These are phyloP conservation scores for Cystobasidium onofrii DNA, from an alignment of 768 basidiomycete genomes.

Conservation along the genomic window DNA sequence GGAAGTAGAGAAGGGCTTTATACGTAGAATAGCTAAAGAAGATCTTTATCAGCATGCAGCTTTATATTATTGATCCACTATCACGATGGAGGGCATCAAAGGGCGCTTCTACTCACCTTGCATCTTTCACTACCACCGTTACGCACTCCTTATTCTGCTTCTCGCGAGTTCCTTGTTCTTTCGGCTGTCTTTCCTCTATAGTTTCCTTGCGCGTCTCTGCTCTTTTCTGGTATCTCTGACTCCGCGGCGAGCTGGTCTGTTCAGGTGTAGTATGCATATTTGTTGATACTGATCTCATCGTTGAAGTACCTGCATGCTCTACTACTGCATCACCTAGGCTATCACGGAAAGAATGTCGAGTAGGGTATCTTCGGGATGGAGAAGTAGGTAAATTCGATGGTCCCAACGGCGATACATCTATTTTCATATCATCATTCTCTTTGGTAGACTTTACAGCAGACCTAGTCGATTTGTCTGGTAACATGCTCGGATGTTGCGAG, in stretches of 20 bases:
- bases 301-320: background rate
- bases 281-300: slow-evolving; percentile 17
- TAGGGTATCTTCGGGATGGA: background rate
- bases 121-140: slow-evolving; percentile 46
- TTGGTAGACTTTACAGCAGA: background rate
- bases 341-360: background rate
- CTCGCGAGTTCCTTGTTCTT: slow-evolving; percentile 11
- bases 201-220: background rate
- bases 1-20: slow-evolving; percentile 47
- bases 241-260: background rate
- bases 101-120: slow-evolving; percentile 36
- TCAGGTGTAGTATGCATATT: background rate
- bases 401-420: background rate
- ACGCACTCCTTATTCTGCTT: slow-evolving; percentile 35
- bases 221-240: background rate
- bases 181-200: background rate
- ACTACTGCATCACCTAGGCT: background rate
- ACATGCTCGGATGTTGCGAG: background rate
- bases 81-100: no score
- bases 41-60: no score
- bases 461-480: background rate
- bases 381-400: background rate
- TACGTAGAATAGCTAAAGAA: slow-evolving; percentile 46
- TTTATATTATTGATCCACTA: no score
- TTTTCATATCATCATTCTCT: background rate